Percentiles rank a stretch among this genome's conserved stretches.
Evolutionary conservation across 352 stramenopile species (phyloP).

Genomic region (Globisporangium paroecandrum): DNA sequence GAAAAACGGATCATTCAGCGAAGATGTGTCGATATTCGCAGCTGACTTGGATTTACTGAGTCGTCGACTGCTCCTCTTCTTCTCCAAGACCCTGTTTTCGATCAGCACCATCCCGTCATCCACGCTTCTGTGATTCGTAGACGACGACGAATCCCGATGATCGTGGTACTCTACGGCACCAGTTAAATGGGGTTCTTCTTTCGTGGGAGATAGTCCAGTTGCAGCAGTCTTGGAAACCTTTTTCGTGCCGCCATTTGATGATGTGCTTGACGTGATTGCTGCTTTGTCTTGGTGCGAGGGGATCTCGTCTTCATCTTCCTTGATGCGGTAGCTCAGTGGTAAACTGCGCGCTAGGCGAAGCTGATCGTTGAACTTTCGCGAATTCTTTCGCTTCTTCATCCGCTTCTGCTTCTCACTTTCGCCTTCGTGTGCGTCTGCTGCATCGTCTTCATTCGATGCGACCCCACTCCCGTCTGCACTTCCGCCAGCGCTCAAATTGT

Average conservation of each 20-base stretch:
- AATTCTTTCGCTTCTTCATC: slow-evolving; percentile 60
- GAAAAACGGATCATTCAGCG: slow-evolving; percentile 9
- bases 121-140: slow-evolving; percentile 11
- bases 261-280: background rate
- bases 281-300: slow-evolving; percentile 1
- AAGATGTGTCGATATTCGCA: slow-evolving; percentile 60
- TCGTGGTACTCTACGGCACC: background rate
- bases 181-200: background rate
- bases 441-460: slow-evolving; percentile 18
- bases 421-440: slow-evolving; percentile 1
- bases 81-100: slow-evolving; percentile 12
- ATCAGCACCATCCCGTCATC: slow-evolving; percentile 8
- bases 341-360: slow-evolving; percentile 51
- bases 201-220: background rate
- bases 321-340: slow-evolving; percentile 52
- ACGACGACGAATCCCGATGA: background rate
- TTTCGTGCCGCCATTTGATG: slow-evolving; percentile 1
- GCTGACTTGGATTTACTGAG: slow-evolving; percentile 50
- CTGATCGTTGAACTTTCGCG: slow-evolving; percentile 69
- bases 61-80: slow-evolving; percentile 29
- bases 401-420: slow-evolving; percentile 37
- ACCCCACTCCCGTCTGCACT: slow-evolving; percentile 25
- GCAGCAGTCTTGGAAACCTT: background rate
- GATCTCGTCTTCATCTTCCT: slow-evolving; percentile 29
- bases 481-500: slow-evolving; percentile 15